Base-by-base conservation (phyloP, 768 basidiomycete species). In the Stropharia rugosoannulata region DNA sequence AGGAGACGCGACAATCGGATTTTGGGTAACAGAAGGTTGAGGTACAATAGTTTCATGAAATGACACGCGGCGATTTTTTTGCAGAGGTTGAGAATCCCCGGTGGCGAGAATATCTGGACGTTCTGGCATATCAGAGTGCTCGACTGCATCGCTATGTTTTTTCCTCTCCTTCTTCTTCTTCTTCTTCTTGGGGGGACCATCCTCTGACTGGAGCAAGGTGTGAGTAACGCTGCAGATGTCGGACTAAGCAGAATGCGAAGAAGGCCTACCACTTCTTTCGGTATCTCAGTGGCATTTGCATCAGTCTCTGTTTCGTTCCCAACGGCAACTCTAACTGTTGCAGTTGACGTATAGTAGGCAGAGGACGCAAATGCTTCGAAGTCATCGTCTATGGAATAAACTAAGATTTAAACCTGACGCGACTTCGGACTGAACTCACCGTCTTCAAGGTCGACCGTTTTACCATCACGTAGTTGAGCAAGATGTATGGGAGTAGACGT, bases 361-460 rank as follows among this genome's bases (percentile, higher is more conserved):
- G 80, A 68, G 12, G 78, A 71, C 54, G 72, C 69, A 68, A 92
- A 89, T 1, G 89, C 89, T 51, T 86, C 85, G 59, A 90, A 92
- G 68, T 93, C 90, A 38, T 87, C 90, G 42, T 90, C 90, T 93
- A 59, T 9, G 59, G 40, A 55, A 46, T 39, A 39, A 52, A 16
- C n/a, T 49, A 54, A 49, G 49, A 48, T 43, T 39, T 16, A 27
- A 36, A 35, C 44, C 45, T 50, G 46, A 51, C 13, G 50, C 19
- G 50, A 32, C 15, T 49, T 39, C 8, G 37, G 36, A 16, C 13
- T 19, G 19, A 8, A 67, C 76, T 58, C 61, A 90, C 91, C 87
- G 65, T 93, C 90, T 36, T 89, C 89, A n/a, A 93, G 75, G 65
- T 88, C 87, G 19, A 91, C 78, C 12, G 67, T 64, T 55, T 71